These are phyloP conservation scores for Datura wrightii DNA, from an alignment of 257 asterid species.

Conservation along the genomic window DNA sequence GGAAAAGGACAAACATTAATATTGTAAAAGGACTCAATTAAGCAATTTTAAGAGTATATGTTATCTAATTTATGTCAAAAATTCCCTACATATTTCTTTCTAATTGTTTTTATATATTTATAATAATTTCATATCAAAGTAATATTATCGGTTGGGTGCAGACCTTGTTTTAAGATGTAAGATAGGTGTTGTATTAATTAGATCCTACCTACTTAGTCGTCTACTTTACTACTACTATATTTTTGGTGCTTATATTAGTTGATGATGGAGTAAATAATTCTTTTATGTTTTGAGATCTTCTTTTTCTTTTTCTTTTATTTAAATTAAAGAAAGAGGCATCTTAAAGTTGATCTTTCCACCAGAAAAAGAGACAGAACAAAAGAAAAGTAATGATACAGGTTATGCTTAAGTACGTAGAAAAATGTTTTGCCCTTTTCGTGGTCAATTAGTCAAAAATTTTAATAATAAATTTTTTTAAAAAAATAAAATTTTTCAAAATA, in stretches of 20 bases:
- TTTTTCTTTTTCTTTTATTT: neutral
- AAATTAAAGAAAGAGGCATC: conserved; percentile 21
- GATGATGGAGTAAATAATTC: neutral
- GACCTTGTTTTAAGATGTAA: neutral
- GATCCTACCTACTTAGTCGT: conserved; percentile 24
- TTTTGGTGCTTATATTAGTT: neutral
- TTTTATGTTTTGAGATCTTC: neutral
- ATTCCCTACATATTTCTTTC: neutral
- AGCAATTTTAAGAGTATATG: neutral
- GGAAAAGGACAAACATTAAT: neutral
- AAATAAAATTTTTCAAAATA: no score
- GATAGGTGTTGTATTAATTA: neutral
- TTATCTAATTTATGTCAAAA: neutral
- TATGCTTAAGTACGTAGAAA: no score
- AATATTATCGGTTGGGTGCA: neutral
- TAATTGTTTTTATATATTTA: neutral
- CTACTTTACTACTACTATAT: neutral
- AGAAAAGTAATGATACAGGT: neutral
- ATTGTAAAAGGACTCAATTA: neutral
- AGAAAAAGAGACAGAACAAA: neutral
- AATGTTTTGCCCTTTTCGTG: no score
- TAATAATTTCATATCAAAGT: neutral
- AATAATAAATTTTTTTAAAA: no score
- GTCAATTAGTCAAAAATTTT: no score
- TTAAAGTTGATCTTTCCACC: neutral